Base-by-base conservation (phyloP, 1,139 yeast genomes). In the Williopsis jadinii region DNA sequence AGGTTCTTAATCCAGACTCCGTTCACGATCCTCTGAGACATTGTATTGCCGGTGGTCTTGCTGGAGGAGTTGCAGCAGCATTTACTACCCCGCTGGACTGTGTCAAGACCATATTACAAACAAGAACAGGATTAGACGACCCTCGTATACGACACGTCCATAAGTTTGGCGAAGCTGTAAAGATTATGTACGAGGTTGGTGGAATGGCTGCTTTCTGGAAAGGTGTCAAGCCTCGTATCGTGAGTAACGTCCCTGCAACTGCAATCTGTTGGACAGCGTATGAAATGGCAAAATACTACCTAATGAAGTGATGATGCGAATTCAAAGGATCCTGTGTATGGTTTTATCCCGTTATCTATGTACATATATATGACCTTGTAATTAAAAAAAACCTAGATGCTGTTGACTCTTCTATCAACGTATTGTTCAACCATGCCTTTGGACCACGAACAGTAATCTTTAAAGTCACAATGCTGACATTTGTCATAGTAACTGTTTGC, bases 251-350 rank as follows among this genome's bases (percentile, higher is more conserved):
- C 60, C 98, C 98, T 14, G 83, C 95, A 39, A 90, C 98, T 10
- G 98, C 98, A 29, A 88, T 92, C 47, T 84, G 95, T 53, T 92
- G 98, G 98, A 92, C 97, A 2, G 92, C 96, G 13, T 92, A 94
- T 62, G 98, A 92, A 62, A 87, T 90, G 95, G 97, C 97, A 35
- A 92, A 92, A 46, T 54, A 49, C 39, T 54, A 54, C 32, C 27
- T 54, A 36, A 34, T 28, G 36, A 19, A 19, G 24, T 19, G 24
- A 19, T 19, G 24, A 19, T 19, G 24, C 6, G 24, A 19, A 19
- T 19, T 19, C 24, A 19, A 19, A 19, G 24, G 4, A 19, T 19
- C 6, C 24, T 19, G 6, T 19, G 4, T 19, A 19, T 19, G 24
- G 6, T 19, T 19, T 19, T 19, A 19, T 19, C 24, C 6, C 6